Conservation (phyloP, 2,329 filamentous ascomycete genomes). For the Sordariomycetes sp. region DNA sequence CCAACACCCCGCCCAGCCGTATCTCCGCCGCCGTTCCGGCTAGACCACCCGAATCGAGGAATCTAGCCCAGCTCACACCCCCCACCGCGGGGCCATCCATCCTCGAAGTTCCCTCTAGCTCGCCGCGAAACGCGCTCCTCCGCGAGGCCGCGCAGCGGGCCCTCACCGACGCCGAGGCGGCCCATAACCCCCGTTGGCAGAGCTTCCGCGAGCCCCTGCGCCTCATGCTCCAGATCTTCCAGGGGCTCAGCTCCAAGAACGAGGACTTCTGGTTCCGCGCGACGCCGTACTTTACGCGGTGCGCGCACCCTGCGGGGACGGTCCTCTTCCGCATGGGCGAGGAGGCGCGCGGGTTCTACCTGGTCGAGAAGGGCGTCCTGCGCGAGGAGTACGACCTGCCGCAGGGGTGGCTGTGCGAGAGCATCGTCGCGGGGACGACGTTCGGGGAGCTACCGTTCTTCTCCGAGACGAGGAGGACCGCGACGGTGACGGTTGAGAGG, state of each 20-base stretch:
- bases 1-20: constrained; percentile 28
- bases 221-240: constrained; percentile 91
- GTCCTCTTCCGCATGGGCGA: constrained; percentile 73
- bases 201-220: constrained; percentile 83
- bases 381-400: constrained; percentile 85
- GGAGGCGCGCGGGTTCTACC: constrained; percentile 71
- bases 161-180: constrained; percentile 54
- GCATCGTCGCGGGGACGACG: constrained; percentile 87
- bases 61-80: constrained; percentile 23
- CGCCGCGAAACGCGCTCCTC: constrained; percentile 69
- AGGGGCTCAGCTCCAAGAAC: constrained; percentile 72
- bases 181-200: constrained; percentile 60
- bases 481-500: constrained; percentile 73
- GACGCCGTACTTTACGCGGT: constrained; percentile 62
- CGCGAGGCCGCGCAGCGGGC: constrained; percentile 69
- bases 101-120: constrained; percentile 8
- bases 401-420: constrained; percentile 80
- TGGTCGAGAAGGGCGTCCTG: constrained; percentile 81
- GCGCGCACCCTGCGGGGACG: constrained; percentile 57
- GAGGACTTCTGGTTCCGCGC: constrained; percentile 93
- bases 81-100: constrained; percentile 6
- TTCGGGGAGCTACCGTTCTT: constrained; percentile 97
- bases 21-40: constrained; percentile 29
- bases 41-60: background rate
- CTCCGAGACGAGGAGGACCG: constrained; percentile 76